These are phyloP conservation scores for Blepharisma japonicum DNA, from an alignment of 73 alveolate species.

Conservation along the genomic window DNA sequence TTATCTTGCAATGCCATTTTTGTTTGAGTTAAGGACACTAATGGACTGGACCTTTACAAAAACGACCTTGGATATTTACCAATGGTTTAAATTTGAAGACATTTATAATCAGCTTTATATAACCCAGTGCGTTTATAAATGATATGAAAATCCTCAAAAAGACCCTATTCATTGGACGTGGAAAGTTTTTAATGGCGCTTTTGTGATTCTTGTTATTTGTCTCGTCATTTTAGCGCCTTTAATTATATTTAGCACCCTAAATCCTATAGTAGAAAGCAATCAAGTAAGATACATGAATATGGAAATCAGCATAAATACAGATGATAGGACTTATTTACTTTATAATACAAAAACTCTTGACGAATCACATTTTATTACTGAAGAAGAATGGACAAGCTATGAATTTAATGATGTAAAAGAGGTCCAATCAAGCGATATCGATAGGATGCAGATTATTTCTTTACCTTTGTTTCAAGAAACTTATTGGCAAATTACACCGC, in stretches of 20 bases:
- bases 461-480: conserved; percentile 34
- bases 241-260: conserved; percentile 71
- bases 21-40: conserved; percentile 78
- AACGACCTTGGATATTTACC: conserved; percentile 77
- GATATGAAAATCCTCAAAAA: conserved; percentile 43
- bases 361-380: not conserved
- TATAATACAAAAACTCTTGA: conserved; percentile 34
- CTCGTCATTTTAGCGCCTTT: conserved; percentile 78
- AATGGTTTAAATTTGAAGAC: conserved; percentile 88
- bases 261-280: conserved; percentile 72
- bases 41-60: conserved; percentile 84
- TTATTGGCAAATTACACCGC: conserved; percentile 35
- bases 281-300: conserved; percentile 64
- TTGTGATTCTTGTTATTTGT: conserved; percentile 49
- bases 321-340: conserved; percentile 20
- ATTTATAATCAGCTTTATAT: conserved; percentile 66
- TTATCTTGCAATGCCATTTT: conserved; percentile 70
- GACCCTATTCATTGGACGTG: conserved; percentile 53
- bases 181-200: conserved; percentile 62
- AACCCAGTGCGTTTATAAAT: conserved; percentile 57
- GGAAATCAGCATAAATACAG: conserved; percentile 39
- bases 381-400: not conserved
- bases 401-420: conserved; percentile 6
- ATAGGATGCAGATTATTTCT: conserved; percentile 31
- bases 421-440: conserved; percentile 21